These are phyloP conservation scores for Ophiosphaerella herpotricha DNA, from an alignment of 2,329 filamentous ascomycete species.

Conservation along the genomic window DNA sequence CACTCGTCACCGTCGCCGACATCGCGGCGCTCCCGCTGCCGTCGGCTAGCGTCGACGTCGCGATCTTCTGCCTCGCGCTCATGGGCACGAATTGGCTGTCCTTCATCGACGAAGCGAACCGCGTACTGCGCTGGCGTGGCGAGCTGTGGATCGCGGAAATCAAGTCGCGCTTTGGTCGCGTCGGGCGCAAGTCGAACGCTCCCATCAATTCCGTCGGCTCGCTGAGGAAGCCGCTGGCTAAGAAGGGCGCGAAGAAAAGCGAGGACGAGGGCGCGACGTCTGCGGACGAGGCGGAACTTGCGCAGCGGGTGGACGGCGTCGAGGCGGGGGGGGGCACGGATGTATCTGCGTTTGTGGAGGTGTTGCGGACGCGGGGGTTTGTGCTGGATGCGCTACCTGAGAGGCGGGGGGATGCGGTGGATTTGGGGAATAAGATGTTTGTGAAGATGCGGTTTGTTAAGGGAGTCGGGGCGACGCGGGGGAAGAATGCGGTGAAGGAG, in stretches of 20 bases:
- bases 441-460: slow-evolving; percentile 96
- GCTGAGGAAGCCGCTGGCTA: slow-evolving; percentile 19
- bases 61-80: slow-evolving; percentile 92
- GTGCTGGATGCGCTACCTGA: slow-evolving; percentile 63
- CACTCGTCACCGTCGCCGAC: slow-evolving; percentile 84
- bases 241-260: slow-evolving; percentile 49
- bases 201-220: slow-evolving; percentile 68
- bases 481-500: slow-evolving; percentile 66
- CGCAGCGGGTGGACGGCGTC: slow-evolving; percentile 67
- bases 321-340: slow-evolving; percentile 76
- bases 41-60: slow-evolving; percentile 78
- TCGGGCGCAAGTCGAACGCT: slow-evolving; percentile 53
- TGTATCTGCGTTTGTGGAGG: slow-evolving; percentile 83
- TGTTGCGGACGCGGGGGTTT: slow-evolving; percentile 80
- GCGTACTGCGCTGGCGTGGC: slow-evolving; percentile 88
- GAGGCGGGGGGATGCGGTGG: slow-evolving; percentile 67
- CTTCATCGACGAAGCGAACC: slow-evolving; percentile 94
- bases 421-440: slow-evolving; percentile 96
- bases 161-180: slow-evolving; percentile 82
- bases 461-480: slow-evolving; percentile 71
- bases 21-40: slow-evolving; percentile 80
- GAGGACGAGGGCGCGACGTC: slow-evolving; percentile 44
- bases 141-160: slow-evolving; percentile 98
- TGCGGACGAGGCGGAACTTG: slow-evolving; percentile 64
- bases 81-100: slow-evolving; percentile 99